phyloP scores from a whole-genome alignment of 331 rosid genomes.

The Erythrophleum ivorense region DNA sequence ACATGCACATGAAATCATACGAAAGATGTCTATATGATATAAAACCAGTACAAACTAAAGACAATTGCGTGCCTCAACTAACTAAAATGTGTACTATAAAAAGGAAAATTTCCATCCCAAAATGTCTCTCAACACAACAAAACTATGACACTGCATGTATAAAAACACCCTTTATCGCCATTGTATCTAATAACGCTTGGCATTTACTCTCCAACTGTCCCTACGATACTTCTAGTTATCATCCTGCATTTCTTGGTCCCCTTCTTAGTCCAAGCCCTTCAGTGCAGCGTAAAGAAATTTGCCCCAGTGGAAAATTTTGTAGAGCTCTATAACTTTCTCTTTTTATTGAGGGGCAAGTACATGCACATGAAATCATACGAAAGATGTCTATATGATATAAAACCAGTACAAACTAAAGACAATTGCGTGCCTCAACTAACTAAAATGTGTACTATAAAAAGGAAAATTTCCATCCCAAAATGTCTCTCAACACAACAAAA shows the following conservation, averaged over 20 bases:
- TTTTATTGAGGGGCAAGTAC: neutral
- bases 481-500: conserved; percentile 36
- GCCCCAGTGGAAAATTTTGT: conserved; percentile 51
- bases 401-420: conserved; percentile 28
- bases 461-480: conserved; percentile 43
- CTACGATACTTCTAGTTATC: conserved; percentile 55
- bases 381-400: conserved; percentile 12
- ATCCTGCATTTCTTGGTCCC: conserved; percentile 65
- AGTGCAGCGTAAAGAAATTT: conserved; percentile 53
- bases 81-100: conserved; percentile 20
- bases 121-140: conserved; percentile 36
- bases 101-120: conserved; percentile 42
- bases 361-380: conserved; percentile 29
- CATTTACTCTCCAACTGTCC: conserved; percentile 50
- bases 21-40: conserved; percentile 17
- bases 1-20: conserved; percentile 26
- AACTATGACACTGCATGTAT: conserved; percentile 39
- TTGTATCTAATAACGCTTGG: conserved; percentile 43
- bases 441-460: conserved; percentile 21
- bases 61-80: conserved; percentile 23
- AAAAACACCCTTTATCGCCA: conserved; percentile 37
- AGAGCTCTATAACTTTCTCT: neutral
- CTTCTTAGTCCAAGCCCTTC: conserved; percentile 62
- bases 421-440: conserved; percentile 21
- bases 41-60: conserved; percentile 26